Evolutionary conservation across 352 stramenopile genomes (phyloP), one percentile per base, ranked within the genome.

Genomic region (Phytophthora meadii): DNA sequence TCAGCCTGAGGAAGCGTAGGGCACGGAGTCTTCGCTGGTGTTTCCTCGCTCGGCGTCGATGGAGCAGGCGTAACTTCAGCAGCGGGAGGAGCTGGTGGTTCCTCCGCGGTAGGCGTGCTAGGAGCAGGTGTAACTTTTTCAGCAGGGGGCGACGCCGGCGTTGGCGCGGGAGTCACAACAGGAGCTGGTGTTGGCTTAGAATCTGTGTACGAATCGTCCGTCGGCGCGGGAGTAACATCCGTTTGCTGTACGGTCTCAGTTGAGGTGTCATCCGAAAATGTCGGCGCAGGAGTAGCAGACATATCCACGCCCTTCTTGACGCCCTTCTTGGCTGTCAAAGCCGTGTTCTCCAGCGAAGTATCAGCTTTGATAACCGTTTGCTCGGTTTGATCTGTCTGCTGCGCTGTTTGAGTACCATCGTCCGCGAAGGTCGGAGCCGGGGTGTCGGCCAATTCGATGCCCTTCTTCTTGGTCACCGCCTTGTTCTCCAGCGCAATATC

Each of bases 401-500:
- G 27, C 28, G 64, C 40, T 19, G 51, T 53, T 61, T 8, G 30
- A 10, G 39, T 53, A 19, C 22, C n/a, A 45, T 54, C 50, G n/a
- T 71, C 56, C 4, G 10, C 12, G 28, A 56, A 72, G 2, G 65
- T 72, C 36, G 58, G 50, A 28, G 65, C 24, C 22, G 51, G 58
- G 19, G 57, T 64, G 6, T 25, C 54, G 24, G 22, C 15, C 14
- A 57, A 30, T 12, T 58, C 47, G 11, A 61, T 7, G 10, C 57
- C 63, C 39, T 67, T 72, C 51, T 67, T 72, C 28, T 44, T 54
- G 25, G 34, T 61, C 41, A 73, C n/a, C 5, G 46, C 11, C 10
- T 49, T 68, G 40, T 68, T 59, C 32, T 63, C 64, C 19, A 72
- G 44, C 36, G 28, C 54, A 45, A 61, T 27, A 8, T 71, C 58